Percentiles rank a stretch among this genome's conserved stretches.
These are phyloP conservation scores for Tuber magnatum DNA, from an alignment of 495 filamentous ascomycete genomes.

Conservation along the genomic window DNA sequence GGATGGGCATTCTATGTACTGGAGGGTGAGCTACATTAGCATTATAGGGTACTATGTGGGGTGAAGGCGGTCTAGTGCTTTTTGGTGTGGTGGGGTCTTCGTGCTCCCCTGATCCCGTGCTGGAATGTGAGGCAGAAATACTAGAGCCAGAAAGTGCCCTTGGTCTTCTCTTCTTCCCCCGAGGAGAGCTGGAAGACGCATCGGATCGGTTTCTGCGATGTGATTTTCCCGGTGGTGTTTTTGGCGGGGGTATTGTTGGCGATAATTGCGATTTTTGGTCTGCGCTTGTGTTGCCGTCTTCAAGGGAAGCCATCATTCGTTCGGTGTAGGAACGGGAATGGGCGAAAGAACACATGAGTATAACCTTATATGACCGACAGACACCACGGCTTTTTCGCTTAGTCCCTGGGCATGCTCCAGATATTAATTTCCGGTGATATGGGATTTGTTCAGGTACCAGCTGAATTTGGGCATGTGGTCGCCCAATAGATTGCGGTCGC, in stretches of 20 bases:
- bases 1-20: neutral
- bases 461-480: constrained; percentile 1
- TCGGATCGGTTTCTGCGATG: constrained; percentile 3
- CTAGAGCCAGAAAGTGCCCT: neutral
- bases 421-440: constrained; percentile 2
- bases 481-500: neutral
- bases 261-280: neutral
- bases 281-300: neutral
- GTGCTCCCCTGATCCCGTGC: neutral
- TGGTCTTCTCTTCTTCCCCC: neutral
- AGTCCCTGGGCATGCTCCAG: neutral
- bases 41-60: neutral
- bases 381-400: neutral
- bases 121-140: neutral
- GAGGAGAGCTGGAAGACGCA: neutral
- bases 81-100: constrained; percentile 4
- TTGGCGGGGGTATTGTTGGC: neutral
- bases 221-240: neutral
- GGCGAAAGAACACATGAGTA: neutral
- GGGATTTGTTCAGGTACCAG: constrained; percentile 1
- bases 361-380: constrained; percentile 1
- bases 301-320: neutral
- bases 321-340: neutral
- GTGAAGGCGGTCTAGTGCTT: neutral
- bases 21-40: constrained; percentile 4